Conservation (phyloP, 192 early-diverging fungal genomes). For the Gonapodya prolifera region DNA sequence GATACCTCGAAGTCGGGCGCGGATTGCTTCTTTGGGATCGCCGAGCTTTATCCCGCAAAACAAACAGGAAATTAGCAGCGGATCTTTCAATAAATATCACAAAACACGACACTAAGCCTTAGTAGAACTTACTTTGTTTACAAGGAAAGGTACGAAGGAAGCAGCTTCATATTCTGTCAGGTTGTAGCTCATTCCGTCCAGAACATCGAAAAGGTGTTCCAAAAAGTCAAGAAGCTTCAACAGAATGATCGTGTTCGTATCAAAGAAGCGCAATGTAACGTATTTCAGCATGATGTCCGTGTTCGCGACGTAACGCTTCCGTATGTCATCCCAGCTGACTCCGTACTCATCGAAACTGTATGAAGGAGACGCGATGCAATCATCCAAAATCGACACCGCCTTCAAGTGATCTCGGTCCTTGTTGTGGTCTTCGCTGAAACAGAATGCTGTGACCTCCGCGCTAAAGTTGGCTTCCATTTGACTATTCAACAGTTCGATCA, state of each 20-base stretch:
- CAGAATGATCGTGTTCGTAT: constrained; percentile 79
- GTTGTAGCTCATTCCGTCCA: constrained; percentile 47
- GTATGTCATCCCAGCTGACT: constrained; percentile 35
- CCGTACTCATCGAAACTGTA: constrained; percentile 18
- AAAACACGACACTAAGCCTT: background rate
- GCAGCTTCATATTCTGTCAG: constrained; percentile 73
- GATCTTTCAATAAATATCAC: no score
- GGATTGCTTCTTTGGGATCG: constrained; percentile 73
- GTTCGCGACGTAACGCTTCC: constrained; percentile 49
- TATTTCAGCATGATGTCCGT: constrained; percentile 76
- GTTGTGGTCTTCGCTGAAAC: constrained; percentile 77
- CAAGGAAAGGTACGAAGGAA: constrained; percentile 60
- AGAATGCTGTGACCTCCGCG: constrained; percentile 32
- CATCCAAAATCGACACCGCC: constrained; percentile 55
- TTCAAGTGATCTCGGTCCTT: constrained; percentile 67
- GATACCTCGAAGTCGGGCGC: constrained; percentile 55
- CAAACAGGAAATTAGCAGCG: constrained; percentile 8
- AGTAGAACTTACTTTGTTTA: constrained; percentile 34
- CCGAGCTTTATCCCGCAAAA: constrained; percentile 57
- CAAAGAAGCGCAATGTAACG: constrained; percentile 76
- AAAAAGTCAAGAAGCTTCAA: constrained; percentile 72
- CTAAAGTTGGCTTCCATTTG: constrained; percentile 51
- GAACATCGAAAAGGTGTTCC: constrained; percentile 52
- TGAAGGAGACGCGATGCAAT: constrained; percentile 36
- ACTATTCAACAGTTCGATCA: constrained; percentile 43